Evolutionary conservation across 2,329 filamentous ascomycete species (phyloP), one percentile per base, ranked within the genome.

Genomic region (Xylaria polymorpha): DNA sequence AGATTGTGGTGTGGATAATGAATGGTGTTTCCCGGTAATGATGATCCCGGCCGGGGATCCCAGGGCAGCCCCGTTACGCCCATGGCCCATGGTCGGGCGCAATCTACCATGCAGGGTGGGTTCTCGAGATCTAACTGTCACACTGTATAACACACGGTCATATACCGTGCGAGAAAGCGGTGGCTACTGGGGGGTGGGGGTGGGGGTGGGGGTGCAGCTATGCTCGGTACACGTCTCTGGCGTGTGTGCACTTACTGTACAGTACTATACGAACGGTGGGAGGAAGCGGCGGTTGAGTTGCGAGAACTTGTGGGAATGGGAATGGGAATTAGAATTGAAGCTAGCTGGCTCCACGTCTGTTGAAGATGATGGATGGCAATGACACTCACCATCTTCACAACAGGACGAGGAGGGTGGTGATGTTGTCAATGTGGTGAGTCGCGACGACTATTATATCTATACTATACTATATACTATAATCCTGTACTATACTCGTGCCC

Each of bases 101-200:
- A 64, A 70, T 64, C 68, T 70, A 51, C 57, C 65, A 65, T 68
- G 68, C 68, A 70, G 64, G 65, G 68, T 29, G n/a, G n/a, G n/a
- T 44, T 70, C 48, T 51, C 46, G 48, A 70, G 65, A 68, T 68
- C 65, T 55, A 43, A 58, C 51, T 61, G 41, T 48, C 14, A 32
- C 44, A 61, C 44, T 55, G 53, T 61, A 56, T 32, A 14, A 1
- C 56, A 43, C 35, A 61, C 56, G 41, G 56, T 58, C 58, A 9
- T 1, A 32, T 44, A 67, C 65, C 60, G 65, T 67, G 60, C 55
- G 20, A 18, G 39, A 20, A 15, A 22, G 14, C 39, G 1, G 4
- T 12, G 20, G 41, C 8, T 35, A 20, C 18, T 35, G 51, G n/a
- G n/a, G n/a, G n/a, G 18, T n/a, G 4, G 1, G 51, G 51, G 51